Conservation (phyloP, 768 basidiomycete species). For the Mycena maculata region DNA sequence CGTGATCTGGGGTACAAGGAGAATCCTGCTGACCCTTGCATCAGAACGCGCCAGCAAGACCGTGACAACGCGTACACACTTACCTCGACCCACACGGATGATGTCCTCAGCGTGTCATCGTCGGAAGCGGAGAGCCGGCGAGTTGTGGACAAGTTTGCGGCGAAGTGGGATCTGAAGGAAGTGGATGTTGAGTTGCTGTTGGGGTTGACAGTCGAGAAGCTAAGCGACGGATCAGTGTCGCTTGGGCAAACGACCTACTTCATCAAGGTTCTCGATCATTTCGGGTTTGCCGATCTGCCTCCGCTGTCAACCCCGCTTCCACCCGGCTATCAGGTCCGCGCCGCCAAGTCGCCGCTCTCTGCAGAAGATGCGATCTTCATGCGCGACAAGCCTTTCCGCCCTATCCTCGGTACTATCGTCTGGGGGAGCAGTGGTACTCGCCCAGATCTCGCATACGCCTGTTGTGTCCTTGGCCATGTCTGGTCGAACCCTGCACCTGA, state of each 20-base stretch:
- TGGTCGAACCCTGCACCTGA: constrained; percentile 33
- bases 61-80: constrained; percentile 11
- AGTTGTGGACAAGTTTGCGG: constrained; percentile 14
- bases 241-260: constrained; percentile 8
- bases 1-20: neutral
- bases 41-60: neutral
- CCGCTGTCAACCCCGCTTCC: constrained; percentile 22
- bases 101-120: constrained; percentile 19
- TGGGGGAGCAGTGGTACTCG: constrained; percentile 28
- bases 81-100: constrained; percentile 21
- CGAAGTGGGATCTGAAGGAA: constrained; percentile 23
- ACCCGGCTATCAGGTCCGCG: neutral
- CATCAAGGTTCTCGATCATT: constrained; percentile 14
- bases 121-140: constrained; percentile 12
- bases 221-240: constrained; percentile 4
- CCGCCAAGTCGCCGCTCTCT: neutral
- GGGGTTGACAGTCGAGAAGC: constrained; percentile 15
- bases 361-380: constrained; percentile 9
- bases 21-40: constrained; percentile 19
- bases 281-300: constrained; percentile 6
- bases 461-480: constrained; percentile 25
- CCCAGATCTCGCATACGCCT: constrained; percentile 28
- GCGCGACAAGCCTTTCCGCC: constrained; percentile 32
- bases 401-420: constrained; percentile 32
- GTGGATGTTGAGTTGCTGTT: constrained; percentile 12